A percentile compares a stretch with the other conserved stretches of the same genome.
phyloP scores from a whole-genome alignment of 805 yeast genomes.

The Myxozyma udenii region DNA sequence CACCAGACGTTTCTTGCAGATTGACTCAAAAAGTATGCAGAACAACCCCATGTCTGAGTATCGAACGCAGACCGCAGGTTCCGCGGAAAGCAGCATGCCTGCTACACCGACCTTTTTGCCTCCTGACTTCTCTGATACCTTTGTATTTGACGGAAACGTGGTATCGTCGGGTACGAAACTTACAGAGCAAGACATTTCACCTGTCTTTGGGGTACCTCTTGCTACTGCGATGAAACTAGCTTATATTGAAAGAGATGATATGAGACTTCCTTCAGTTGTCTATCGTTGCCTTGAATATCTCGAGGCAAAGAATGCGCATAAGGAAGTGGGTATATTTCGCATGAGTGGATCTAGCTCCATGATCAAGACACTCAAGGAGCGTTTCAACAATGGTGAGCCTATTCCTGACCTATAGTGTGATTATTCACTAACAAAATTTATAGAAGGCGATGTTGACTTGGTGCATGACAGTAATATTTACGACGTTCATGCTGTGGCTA shows the following conservation, averaged over 20 bases:
- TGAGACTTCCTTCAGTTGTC: conserved; percentile 66
- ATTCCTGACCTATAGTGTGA: not conserved
- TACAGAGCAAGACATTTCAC: conserved; percentile 3
- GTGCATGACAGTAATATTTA: conserved; percentile 35
- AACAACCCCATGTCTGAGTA: conserved; percentile 26
- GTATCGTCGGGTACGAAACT: conserved; percentile 18
- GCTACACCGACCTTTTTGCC: not conserved
- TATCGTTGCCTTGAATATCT: conserved; percentile 71
- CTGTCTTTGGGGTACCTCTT: conserved; percentile 23
- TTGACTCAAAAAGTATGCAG: conserved; percentile 15
- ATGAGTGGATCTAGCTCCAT: conserved; percentile 82
- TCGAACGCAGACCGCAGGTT: conserved; percentile 14
- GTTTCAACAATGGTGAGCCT: conserved; percentile 50
- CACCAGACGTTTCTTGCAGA: conserved; percentile 15
- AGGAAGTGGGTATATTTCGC: conserved; percentile 88
- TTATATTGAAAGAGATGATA: conserved; percentile 19
- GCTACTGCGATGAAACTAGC: conserved; percentile 25
- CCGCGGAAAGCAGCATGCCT: conserved; percentile 2
- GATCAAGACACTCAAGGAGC: conserved; percentile 64
- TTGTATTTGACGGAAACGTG: conserved; percentile 18
- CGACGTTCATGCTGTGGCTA: conserved; percentile 85
- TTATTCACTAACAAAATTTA: not conserved
- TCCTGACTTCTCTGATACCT: conserved; percentile 13
- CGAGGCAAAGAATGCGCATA: conserved; percentile 62
- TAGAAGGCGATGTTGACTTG: conserved; percentile 64